Evolutionary conservation across 331 rosid genomes (phyloP), one percentile per base, ranked within the genome.

Genomic region (Rosa hybrid): DNA sequence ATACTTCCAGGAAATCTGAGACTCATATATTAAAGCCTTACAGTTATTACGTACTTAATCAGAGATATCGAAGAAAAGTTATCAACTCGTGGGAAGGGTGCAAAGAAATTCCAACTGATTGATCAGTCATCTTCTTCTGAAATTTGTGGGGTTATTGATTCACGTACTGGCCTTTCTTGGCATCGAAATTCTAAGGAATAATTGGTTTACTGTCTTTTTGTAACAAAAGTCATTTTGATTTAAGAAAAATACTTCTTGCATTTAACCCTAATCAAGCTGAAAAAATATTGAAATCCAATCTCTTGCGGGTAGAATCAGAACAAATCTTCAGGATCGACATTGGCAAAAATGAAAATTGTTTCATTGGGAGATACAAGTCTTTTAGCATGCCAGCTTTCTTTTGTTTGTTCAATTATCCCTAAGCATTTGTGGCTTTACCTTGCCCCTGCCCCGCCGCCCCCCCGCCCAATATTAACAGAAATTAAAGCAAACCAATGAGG

Each of bases 1-100:
- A 62, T 78, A 59, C 51, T 38, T 74, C 72, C 27, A 20, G 56
- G 53, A 59, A 44, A 81, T 75, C 77, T 17, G 72, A 67, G 27
- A 81, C 50, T 34, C 12, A 30, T 14, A 63, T 27, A 21, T 21
- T 60, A 64, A 64, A 64, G 44, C 70, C 44, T 64, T 13, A 2
- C 34, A 5, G 20, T 16, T 30, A 7, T 30, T 30, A 34, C 38
- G 38, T 34, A 65, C 21, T 65, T 65, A 34, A 12, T 14, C n/a
- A 14, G 21, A 65, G 44, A 39, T 44, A 23, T 20, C 1, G 51
- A 34, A 18, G 42, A 14, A 74, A 25, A n/a, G 6, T 50, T 70
- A 30, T 59, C 18, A 71, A 53, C 77, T 64, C 21, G 45, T 65
- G 8, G 68, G 14, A 12, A 6, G 17, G 41, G 68, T 25, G 68